Conservation (phyloP, 345 rosid genomes). For the Angophora floribunda region DNA sequence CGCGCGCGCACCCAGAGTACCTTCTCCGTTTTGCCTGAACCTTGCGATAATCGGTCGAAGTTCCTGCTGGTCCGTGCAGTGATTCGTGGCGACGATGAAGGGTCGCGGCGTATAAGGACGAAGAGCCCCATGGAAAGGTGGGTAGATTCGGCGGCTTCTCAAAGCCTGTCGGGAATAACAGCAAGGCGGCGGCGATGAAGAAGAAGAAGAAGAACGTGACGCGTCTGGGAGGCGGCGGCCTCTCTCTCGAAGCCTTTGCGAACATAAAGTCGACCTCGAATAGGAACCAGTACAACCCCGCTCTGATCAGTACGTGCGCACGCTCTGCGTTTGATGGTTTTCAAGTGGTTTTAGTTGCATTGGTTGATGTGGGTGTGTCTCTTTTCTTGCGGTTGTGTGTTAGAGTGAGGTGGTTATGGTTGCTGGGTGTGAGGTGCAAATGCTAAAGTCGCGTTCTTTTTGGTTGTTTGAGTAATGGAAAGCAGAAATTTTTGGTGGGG, state of each 20-base stretch:
- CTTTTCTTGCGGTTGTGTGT: neutral
- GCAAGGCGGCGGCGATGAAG: conserved; percentile 7
- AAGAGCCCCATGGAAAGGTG: neutral
- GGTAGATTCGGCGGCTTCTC: conserved; percentile 1
- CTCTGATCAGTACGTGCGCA: conserved; percentile 39
- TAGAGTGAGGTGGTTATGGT: neutral
- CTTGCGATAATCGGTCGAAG: neutral
- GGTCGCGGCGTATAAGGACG: neutral
- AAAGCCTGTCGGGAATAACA: neutral
- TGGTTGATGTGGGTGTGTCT: neutral
- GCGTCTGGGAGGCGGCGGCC: conserved; percentile 77
- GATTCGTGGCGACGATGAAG: conserved; percentile 19
- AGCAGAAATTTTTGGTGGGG: neutral
- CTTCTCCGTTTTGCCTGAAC: neutral
- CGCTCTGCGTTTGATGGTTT: neutral
- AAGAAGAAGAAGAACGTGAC: conserved; percentile 46
- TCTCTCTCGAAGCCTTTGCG: conserved; percentile 77
- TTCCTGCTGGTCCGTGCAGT: neutral
- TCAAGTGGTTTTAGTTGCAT: neutral
- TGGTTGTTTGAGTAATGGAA: neutral
- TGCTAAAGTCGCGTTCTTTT: neutral
- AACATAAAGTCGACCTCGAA: conserved; percentile 37
- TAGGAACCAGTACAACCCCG: conserved; percentile 45
- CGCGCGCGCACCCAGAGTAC: neutral
- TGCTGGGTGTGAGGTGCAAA: neutral